Base-by-base conservation (phyloP, 768 basidiomycete species). In the Auricularia heimuer region DNA sequence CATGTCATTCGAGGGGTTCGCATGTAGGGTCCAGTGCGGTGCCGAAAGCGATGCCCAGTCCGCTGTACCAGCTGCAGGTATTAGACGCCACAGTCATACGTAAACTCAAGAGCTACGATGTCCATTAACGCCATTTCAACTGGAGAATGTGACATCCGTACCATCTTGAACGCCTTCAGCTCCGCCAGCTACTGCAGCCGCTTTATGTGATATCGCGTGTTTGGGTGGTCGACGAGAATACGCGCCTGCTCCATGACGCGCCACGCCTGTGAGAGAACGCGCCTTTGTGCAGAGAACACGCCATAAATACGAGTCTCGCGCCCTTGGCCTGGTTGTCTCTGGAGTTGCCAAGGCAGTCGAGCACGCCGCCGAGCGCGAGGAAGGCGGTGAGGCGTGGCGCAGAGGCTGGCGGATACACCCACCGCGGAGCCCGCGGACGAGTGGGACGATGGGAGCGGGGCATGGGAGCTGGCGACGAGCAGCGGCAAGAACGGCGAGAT, bases 11-110 rank as follows among this genome's bases (percentile, higher is more conserved):
- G 3, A 97, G 71, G 1, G 80, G 73, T 61, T 98, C 97, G 71
- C 87, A 88, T 70, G 89, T 84, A 0, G 86, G 87, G 72, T 98
- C 95, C 58, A 98, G 77, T 16, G 80, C 74, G 10, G 83, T 70
- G 56, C 86, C 86, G 36, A 98, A 83, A 16, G 84, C 77, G 37
- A 76, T 68, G 39, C 87, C 85, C 45, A 98, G 79, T 68, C 97
- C 94, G 54, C 74, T 69, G 71, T 96, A 91, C 61, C 97, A 81
- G 1, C 81, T 79, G 68, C 89, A 90, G 8, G 94, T 88, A 66
- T 90, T 88, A 10, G 81, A 77, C 4, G 93, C 81, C 60, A 98
- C 88, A 0, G 95, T 98, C 24, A 97, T 99, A 47, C 97, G 85
- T 66, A 99, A 77, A 77, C 92, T 96, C 37, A 81, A 80, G 33